Base-by-base conservation (phyloP, 495 filamentous ascomycete species). In the Articulospora tetracladia region DNA sequence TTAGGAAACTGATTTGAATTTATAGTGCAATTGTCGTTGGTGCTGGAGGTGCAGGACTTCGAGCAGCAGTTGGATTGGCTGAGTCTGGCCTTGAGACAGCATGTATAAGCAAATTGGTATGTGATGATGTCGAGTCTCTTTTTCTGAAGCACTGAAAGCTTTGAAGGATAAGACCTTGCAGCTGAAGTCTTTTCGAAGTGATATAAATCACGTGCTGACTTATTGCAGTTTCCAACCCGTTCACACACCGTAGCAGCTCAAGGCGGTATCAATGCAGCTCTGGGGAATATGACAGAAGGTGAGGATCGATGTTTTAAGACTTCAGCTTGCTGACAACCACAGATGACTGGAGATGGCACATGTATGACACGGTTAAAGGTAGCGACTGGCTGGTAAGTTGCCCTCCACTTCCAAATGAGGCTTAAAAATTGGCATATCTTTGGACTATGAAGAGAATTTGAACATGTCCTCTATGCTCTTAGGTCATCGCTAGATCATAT, bases 261-360 rank as follows among this genome's bases (percentile, higher is more conserved):
- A 59, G 66, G 66, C 8, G 66, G 66, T 10, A 68, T 68, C 44
- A 68, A 68, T 55, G 66, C 66, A 11, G 66, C 66, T 19, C 36
- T 68, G 36, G 66, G 66, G 10, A 68, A 68, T 44, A 68, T 68
- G 66, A 62, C 59, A 22, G 62, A 65, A 58, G 62, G 62, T 65
- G 34, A 27, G 2, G 20, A 1, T 55, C 10, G 11, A 19, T 3
- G 27, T 3, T 19, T 17, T 34, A 30, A 30, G 7, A n/a, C 30
- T 1, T 15, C 11, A n/a, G 17, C 39, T 44, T 26, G 47, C 52
- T 39, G 12, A 52, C 44, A 53, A 27, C 3, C 8, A 3, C 32
- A 65, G 66, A 68, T 46, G 66, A 68, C 26, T 68, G 62, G 62
- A 44, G 66, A 3, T 68, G 66, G 66, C 66, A 68, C 41, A 65